Conservation (phyloP, 1,284 basidiomycete species). For the Boletus smithii region DNA sequence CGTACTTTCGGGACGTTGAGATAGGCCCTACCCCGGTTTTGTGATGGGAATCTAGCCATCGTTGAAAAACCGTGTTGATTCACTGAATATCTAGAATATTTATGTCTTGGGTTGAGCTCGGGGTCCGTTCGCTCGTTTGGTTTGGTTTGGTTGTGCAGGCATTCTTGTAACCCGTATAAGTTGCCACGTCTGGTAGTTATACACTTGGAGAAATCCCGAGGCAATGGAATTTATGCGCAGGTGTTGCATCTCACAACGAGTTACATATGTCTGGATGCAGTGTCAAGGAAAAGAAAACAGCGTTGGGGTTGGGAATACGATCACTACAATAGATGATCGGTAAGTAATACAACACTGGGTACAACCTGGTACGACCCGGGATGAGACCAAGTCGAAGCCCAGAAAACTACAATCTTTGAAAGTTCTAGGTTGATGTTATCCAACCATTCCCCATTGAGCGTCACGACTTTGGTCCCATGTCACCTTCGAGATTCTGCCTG, state of each 20-base stretch:
- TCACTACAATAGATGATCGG: constrained; percentile 19
- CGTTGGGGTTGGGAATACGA: constrained; percentile 12
- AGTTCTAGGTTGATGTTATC: constrained; percentile 9
- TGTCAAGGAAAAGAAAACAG: constrained; percentile 1
- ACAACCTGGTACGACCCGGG: constrained; percentile 12
- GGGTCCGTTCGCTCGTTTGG: constrained; percentile 5
- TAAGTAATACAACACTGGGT: constrained; percentile 24
- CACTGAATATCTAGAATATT: constrained; percentile 7
- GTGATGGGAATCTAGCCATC: background rate
- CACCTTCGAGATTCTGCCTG: constrained; percentile 49
- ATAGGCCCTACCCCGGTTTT: background rate
- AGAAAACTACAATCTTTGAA: constrained; percentile 13
- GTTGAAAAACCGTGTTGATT: background rate
- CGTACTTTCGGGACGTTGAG: background rate
- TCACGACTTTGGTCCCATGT: constrained; percentile 27
- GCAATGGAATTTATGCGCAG: background rate
- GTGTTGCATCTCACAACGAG: constrained; percentile 1
- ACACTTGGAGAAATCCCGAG: too few relatives aligned
- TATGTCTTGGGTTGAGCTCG: constrained; percentile 1
- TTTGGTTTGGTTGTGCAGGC: constrained; percentile 8
- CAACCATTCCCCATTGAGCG: constrained; percentile 4
- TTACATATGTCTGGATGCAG: constrained; percentile 8
- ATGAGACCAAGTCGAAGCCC: constrained; percentile 4
- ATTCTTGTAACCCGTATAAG: constrained; percentile 1
- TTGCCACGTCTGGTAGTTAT: background rate